Evolutionary conservation across 1,284 basidiomycete genomes (phyloP).

Genomic region (Boletus smithii): DNA sequence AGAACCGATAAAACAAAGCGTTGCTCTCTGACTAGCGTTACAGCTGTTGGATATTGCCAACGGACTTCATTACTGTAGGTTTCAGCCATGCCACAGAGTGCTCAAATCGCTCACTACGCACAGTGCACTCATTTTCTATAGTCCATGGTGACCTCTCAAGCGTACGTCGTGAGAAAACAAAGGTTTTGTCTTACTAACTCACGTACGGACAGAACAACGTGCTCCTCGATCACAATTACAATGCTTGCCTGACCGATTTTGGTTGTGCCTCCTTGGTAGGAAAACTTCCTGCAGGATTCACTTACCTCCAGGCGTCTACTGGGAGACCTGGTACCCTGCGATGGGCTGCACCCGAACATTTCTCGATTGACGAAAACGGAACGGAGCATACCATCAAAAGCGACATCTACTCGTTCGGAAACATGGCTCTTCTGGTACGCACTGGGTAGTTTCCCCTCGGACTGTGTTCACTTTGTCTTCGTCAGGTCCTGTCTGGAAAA

Average conservation of each 20-base stretch:
- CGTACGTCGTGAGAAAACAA: background rate
- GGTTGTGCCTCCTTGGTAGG: conserved; percentile 14
- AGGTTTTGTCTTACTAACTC: background rate
- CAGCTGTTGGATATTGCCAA: conserved; percentile 11
- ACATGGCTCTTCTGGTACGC: conserved; percentile 7
- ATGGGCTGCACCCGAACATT: conserved; percentile 17
- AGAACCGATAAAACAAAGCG: background rate
- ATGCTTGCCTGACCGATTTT: conserved; percentile 15
- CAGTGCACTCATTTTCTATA: background rate
- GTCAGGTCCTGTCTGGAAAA: conserved; percentile 9
- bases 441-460: no score
- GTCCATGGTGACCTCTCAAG: background rate
- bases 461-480: background rate
- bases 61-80: conserved; percentile 13
- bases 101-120: background rate
- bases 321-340: conserved; percentile 10
- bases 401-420: conserved; percentile 19
- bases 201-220: conserved; percentile 12
- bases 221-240: conserved; percentile 8
- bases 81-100: background rate
- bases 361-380: background rate
- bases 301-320: conserved; percentile 8
- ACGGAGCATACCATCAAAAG: conserved; percentile 6
- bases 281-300: conserved; percentile 7
- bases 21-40: background rate